These are phyloP conservation scores for Marchantia paleacea DNA, from an alignment of 225 moss, liverwort and hornwort species.

Conservation along the genomic window DNA sequence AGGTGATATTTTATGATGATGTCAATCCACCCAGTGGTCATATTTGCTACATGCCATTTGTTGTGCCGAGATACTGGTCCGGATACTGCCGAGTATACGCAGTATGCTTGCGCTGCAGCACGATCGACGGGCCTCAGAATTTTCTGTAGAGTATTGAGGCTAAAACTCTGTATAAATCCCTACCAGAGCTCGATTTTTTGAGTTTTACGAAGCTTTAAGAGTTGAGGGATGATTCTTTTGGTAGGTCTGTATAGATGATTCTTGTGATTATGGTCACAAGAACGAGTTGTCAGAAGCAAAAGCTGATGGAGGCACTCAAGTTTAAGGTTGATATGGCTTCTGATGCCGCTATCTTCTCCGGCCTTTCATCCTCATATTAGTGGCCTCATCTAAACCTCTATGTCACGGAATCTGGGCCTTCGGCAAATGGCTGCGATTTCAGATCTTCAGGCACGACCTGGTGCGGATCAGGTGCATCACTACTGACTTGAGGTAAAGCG, in stretches of 20 bases:
- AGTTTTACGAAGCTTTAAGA: constrained; percentile 32
- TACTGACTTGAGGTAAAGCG: constrained; percentile 14
- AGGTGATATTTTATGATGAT: constrained; percentile 62
- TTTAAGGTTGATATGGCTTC: constrained; percentile 26
- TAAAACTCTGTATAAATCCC: constrained; percentile 42
- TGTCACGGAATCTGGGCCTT: constrained; percentile 17
- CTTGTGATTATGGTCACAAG: constrained; percentile 35
- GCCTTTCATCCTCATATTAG: constrained; percentile 18
- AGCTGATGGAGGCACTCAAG: constrained; percentile 21
- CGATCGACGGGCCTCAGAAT: constrained; percentile 24
- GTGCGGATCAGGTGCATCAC: constrained; percentile 18
- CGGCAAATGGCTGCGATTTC: constrained; percentile 17
- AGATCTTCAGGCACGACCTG: constrained; percentile 24
- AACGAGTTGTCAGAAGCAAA: constrained; percentile 38
- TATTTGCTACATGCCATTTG: constrained; percentile 9
- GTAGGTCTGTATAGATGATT: constrained; percentile 53
- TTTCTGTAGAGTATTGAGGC: constrained; percentile 36
- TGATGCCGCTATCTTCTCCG: constrained; percentile 27
- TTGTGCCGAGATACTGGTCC: constrained; percentile 30
- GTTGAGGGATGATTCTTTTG: constrained; percentile 46
- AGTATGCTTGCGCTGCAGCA: constrained; percentile 15
- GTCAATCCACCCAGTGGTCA: not conserved
- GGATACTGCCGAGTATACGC: constrained; percentile 2
- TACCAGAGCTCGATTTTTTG: constrained; percentile 34
- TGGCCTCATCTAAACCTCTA: constrained; percentile 23